Evolutionary conservation across 805 yeast genomes (phyloP).

Genomic region (Candida methanosorbosa): DNA sequence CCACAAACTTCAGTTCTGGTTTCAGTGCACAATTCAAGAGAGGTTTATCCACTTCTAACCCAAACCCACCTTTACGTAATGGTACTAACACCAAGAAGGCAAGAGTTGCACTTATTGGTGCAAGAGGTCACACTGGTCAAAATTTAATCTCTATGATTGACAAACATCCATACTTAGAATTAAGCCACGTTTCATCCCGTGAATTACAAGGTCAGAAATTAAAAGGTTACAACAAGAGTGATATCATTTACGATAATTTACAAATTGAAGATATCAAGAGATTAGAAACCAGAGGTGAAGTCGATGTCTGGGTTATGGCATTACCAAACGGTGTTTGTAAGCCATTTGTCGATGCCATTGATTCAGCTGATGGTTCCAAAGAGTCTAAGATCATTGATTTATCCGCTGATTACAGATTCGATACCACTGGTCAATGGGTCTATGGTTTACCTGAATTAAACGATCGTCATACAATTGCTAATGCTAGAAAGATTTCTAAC

Average conservation of each 20-base stretch:
- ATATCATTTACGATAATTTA: slow-evolving; percentile 75
- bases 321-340: slow-evolving; percentile 95
- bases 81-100: slow-evolving; percentile 57
- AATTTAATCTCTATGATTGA: slow-evolving; percentile 83
- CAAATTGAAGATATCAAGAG: slow-evolving; percentile 78
- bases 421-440: slow-evolving; percentile 77
- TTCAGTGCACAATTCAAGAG: slow-evolving; percentile 13
- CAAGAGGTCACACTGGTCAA: slow-evolving; percentile 96
- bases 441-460: slow-evolving; percentile 94
- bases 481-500: slow-evolving; percentile 79
- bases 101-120: slow-evolving; percentile 91
- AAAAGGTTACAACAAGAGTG: slow-evolving; percentile 77
- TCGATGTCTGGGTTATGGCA: slow-evolving; percentile 99
- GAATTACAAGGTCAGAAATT: slow-evolving; percentile 84
- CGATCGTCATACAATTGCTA: slow-evolving; percentile 54
- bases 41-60: slow-evolving; percentile 36
- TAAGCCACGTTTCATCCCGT: slow-evolving; percentile 92
- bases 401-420: slow-evolving; percentile 95
- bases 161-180: slow-evolving; percentile 77
- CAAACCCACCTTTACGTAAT: slow-evolving; percentile 62
- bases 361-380: slow-evolving; percentile 44
- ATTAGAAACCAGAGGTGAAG: slow-evolving; percentile 66
- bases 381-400: slow-evolving; percentile 81
- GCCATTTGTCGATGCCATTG: slow-evolving; percentile 77
- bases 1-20: slow-evolving; percentile 4